Evolutionary conservation across 495 filamentous ascomycete species (phyloP), one percentile per base, ranked within the genome.

Genomic region (Penicillium atrosanguineum): DNA sequence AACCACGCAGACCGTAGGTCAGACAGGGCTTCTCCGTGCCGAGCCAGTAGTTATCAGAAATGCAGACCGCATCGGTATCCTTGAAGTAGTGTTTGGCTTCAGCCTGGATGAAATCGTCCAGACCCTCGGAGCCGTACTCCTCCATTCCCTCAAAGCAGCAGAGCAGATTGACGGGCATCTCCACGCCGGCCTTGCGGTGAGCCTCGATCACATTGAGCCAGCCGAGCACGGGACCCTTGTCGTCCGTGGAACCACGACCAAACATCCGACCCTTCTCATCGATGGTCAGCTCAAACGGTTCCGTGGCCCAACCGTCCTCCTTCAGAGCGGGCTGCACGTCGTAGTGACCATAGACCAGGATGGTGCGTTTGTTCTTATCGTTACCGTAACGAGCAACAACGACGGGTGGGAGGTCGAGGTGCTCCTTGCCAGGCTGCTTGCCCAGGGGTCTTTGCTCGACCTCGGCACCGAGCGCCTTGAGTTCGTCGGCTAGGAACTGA

Each of bases 111-210:
- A 97, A 87, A 40, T 96, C 93, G 56, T 99, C 93, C 38, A 99
- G 81, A 37, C 95, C 95, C 63, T 97, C 95, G 0, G 90, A 96
- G 38, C 95, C 95, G 69, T 96, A 95, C 75, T 99, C 95, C 75
- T 99, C 94, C 95, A 99, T 99, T 39, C 95, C 95, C 74, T 99
- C 95, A 64, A 99, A 99, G 79, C 95, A 99, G 91, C 96, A 97
- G 28, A 99, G 83, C 51, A 99, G 80, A 78, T 99, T 99, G 59
- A 99, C 93, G 6, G 95, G 95, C 65, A 97, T 85, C 44, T 96
- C 93, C 44, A 97, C 78, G 38, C 92, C 90, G 46, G 95, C 92
- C 71, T 89, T 91, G 71, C 92, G 83, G 79, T 99, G 94, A 11
- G 95, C 92, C 70, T 99, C 91, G 49, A 99, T 97, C 44, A 91